These are phyloP conservation scores for Backusella australiensis DNA, from an alignment of 192 early-diverging fungal genomes.

Conservation along the genomic window DNA sequence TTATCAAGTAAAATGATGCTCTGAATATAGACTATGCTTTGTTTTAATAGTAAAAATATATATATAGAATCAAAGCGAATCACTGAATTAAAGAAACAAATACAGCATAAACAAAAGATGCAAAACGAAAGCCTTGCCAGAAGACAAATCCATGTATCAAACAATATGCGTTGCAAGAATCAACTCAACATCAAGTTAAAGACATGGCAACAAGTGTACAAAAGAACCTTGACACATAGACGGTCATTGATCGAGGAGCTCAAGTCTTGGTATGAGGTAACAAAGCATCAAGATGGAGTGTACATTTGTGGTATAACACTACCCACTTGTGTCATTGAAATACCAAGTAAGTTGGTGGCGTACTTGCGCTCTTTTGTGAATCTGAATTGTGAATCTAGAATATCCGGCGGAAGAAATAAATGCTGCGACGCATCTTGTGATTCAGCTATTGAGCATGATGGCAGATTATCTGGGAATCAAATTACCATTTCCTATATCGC, in stretches of 20 bases:
- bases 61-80: constrained; percentile 7
- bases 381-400: constrained; percentile 1
- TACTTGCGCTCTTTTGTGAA: neutral
- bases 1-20: constrained; percentile 9
- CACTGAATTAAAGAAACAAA: neutral
- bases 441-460: constrained; percentile 47
- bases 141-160: neutral
- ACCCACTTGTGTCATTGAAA: constrained; percentile 25
- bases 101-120: neutral
- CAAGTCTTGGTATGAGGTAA: constrained; percentile 51
- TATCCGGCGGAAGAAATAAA: constrained; percentile 47
- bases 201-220: constrained; percentile 40
- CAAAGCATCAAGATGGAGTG: constrained; percentile 15
- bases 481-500: constrained; percentile 41
- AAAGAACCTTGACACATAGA: constrained; percentile 39
- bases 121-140: constrained; percentile 1
- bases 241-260: constrained; percentile 49
- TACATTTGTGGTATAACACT: constrained; percentile 20
- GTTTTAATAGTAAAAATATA: neutral
- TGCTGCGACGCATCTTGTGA: constrained; percentile 50
- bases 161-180: neutral
- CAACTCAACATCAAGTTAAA: neutral
- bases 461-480: constrained; percentile 54
- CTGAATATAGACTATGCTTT: neutral
- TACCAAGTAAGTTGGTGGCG: constrained; percentile 23